Evolutionary conservation across 2,329 filamentous ascomycete genomes (phyloP).

Genomic region (Elsinoe ampelina): DNA sequence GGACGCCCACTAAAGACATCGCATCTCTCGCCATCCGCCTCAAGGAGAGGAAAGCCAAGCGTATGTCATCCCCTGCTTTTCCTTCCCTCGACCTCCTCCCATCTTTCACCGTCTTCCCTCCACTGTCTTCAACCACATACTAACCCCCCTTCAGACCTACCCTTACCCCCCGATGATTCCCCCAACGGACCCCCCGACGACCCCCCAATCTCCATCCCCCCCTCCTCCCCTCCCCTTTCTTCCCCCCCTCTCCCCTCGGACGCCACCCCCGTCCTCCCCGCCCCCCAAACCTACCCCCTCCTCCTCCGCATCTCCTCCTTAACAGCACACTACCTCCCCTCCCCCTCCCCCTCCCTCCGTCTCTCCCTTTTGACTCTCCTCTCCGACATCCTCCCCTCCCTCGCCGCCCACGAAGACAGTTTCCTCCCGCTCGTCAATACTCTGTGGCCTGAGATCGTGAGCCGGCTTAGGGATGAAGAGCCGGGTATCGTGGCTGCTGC

Average conservation of each 20-base stretch:
- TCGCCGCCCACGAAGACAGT: slow-evolving; percentile 67
- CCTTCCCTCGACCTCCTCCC: background rate
- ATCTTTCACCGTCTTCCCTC: background rate
- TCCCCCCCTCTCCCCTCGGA: background rate
- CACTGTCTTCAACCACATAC: background rate
- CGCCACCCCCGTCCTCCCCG: slow-evolving; percentile 43
- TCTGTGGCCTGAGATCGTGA: slow-evolving; percentile 74
- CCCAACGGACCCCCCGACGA: background rate
- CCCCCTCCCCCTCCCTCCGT: slow-evolving; percentile 68
- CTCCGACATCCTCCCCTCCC: slow-evolving; percentile 58
- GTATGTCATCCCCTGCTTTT: background rate
- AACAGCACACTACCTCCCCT: slow-evolving; percentile 84
- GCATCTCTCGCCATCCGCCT: slow-evolving; percentile 32
- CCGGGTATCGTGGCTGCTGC: slow-evolving; percentile 61
- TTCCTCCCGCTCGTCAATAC: slow-evolving; percentile 86
- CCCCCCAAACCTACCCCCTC: slow-evolving; percentile 65
- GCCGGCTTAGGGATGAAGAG: slow-evolving; percentile 58
- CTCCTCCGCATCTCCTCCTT: slow-evolving; percentile 72
- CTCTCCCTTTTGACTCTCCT: slow-evolving; percentile 71
- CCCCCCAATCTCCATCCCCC: background rate
- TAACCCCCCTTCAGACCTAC: background rate
- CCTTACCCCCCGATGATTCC: background rate
- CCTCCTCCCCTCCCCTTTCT: background rate
- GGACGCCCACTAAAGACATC: slow-evolving; percentile 29
- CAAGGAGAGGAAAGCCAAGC: background rate